Base-by-base conservation (phyloP, 441 rosid genomes). In the Breynia disticha region DNA sequence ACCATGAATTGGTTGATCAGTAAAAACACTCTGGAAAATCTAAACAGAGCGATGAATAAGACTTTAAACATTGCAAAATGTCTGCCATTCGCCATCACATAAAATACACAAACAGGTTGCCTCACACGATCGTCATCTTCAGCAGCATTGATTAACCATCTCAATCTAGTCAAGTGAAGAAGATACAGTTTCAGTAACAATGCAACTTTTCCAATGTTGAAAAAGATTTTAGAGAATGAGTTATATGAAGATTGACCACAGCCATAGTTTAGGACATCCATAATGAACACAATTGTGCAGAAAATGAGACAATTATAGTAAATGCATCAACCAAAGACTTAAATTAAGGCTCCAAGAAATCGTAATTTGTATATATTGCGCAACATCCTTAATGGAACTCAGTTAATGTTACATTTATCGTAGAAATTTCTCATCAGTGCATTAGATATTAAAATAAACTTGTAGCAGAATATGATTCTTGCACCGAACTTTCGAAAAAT, bases 151-250 rank as follows among this genome's bases (percentile, higher is more conserved):
- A n/a, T 47, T 49, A 59, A 62, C 50, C 64, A 63, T 51, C 54
- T 19, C 62, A 59, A 73, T 65, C 78, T 72, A 71, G 68, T 48
- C 43, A 52, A 45, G 13, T 11, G 18, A 44, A 28, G 46, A 53
- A 52, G 43, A n/a, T 14, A 11, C 19, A 22, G 22, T 22, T 64
- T 59, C 37, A 42, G 11, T 35, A 16, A 52, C 32, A 11, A 10
- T 10, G 38, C 3, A 7, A 17, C 11, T 5, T 19, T 16, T 37
- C 39, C 16, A 37, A 50, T 14, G 35, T 9, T 9, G 3, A 28
- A 28, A 28, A 5, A 28, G 35, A 28, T 4, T 5, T 28, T 28
- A 9, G 35, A 5, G 7, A 28, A 28, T 28, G 35, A 1, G 8
- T 28, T 9, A 28, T 28, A 28, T 4, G 5, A 28, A 28, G 35